Percentiles rank a stretch among this genome's conserved stretches.
Conservation (phyloP, 352 stramenopile genomes). For the Phytopythium boreale region DNA sequence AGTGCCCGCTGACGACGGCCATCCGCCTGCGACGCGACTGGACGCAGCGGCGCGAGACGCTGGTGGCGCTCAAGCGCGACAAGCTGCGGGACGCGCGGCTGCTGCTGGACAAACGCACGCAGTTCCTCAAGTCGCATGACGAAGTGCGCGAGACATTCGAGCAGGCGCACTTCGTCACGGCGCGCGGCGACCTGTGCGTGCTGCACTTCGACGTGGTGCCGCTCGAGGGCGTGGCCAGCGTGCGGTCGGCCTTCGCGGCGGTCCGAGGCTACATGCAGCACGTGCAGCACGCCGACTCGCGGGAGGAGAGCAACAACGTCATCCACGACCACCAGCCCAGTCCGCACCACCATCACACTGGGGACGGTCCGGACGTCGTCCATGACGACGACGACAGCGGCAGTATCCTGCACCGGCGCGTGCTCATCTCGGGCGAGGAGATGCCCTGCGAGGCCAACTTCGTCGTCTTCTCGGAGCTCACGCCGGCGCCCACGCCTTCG, state of each 20-base stretch:
- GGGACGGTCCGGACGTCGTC: slow-evolving; percentile 10
- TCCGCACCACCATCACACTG: neutral
- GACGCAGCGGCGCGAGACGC: slow-evolving; percentile 23
- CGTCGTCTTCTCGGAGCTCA: slow-evolving; percentile 30
- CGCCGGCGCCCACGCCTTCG: slow-evolving; percentile 1
- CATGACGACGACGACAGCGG: slow-evolving; percentile 17
- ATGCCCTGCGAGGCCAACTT: slow-evolving; percentile 29
- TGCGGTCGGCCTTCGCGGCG: slow-evolving; percentile 15
- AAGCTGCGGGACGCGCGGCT: slow-evolving; percentile 45
- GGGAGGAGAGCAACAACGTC: slow-evolving; percentile 9
- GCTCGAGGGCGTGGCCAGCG: slow-evolving; percentile 13
- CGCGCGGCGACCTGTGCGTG: slow-evolving; percentile 24
- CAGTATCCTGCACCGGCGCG: slow-evolving; percentile 18
- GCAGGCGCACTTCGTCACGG: slow-evolving; percentile 26
- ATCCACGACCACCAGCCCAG: slow-evolving; percentile 4
- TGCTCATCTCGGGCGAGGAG: slow-evolving; percentile 20
- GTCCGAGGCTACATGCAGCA: slow-evolving; percentile 9
- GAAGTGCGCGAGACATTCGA: slow-evolving; percentile 25
- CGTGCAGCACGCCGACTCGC: neutral
- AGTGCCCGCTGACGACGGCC: slow-evolving; percentile 37
- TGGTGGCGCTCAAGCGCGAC: slow-evolving; percentile 39
- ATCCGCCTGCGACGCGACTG: slow-evolving; percentile 43
- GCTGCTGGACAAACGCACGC: slow-evolving; percentile 42
- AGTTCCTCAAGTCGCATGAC: slow-evolving; percentile 36
- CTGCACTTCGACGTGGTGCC: slow-evolving; percentile 32